Evolutionary conservation across 108 stramenopile genomes (phyloP), one percentile per base, ranked within the genome.

Genomic region (Skeletonema potamos): DNA sequence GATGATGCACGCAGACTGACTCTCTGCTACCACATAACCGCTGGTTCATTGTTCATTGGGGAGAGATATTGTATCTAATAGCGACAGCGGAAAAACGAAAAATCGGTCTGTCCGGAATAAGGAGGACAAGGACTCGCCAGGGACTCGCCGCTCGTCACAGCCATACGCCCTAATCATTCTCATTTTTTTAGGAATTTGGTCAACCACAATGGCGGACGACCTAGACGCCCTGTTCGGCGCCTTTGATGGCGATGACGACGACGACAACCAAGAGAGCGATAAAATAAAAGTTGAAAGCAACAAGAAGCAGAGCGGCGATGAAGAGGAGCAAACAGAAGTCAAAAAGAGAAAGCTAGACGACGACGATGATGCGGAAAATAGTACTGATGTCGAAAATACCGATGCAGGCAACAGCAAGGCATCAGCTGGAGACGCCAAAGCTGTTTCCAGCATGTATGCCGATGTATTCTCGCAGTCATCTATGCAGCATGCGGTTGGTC

Each of bases 201-300:
- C 32, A 41, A 48, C 62, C 11, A 64, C 39, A 60, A 92, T 89
- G 89, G 79, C 86, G 33, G 92, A 88, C 30, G 87, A 87, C 48
- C 74, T 94, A 18, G 90, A 94, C 48, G 93, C 84, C 68, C 78
- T 94, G 15, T 94, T 94, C 64, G 93, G 93, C 27, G 93, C 93
- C 70, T 87, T 94, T 61, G 93, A 94, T 51, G 93, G 90, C 54
- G 84, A 85, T 29, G 84, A 79, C 24, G 54, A 73, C 15, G 84
- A 79, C 24, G 54, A 73, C 15, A 39, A 61, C 11, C 70, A 69
- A 33, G 56, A 22, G 12, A 33, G 9, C 36, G 30, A 18, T 36
- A 70, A 24, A 30, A 58, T n/a, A 30, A 54, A 20, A 39, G 24
- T 48, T 22, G 62, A 36, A 60, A 60, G 12, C 10, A 27, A 27